phyloP scores from a whole-genome alignment of 306 rosid genomes.

The Sicyos baderoa region DNA sequence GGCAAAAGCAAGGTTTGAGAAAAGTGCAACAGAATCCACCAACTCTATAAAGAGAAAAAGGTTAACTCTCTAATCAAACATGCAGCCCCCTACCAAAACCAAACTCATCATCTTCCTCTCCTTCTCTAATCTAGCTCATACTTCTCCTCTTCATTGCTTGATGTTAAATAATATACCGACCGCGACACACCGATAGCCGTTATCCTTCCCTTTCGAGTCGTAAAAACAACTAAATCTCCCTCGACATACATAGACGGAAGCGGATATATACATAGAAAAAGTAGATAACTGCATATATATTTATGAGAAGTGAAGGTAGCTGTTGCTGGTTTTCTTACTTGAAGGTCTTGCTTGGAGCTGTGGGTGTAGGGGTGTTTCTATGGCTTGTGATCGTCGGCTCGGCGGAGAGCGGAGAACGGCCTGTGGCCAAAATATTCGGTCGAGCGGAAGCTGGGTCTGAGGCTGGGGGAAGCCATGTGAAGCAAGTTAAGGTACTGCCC shows the following conservation, averaged over 20 bases:
- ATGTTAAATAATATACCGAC: neutral
- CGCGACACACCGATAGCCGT: neutral
- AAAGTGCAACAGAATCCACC: slow-evolving; percentile 20
- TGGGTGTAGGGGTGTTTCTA: neutral
- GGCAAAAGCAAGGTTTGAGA: slow-evolving; percentile 10
- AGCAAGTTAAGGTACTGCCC: neutral
- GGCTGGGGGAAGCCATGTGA: neutral
- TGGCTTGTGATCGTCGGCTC: neutral
- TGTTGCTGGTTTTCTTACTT: neutral
- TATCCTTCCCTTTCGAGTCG: neutral
- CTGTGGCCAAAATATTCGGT: neutral
- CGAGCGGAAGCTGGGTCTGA: neutral
- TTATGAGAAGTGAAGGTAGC: slow-evolving; percentile 5
- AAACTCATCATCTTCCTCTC: neutral
- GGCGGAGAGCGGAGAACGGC: neutral
- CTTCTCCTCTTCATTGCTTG: slow-evolving; percentile 1
- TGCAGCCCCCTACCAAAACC: neutral
- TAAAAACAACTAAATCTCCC: neutral
- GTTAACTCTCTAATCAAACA: neutral
- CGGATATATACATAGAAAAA: neutral
- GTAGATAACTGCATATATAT: neutral
- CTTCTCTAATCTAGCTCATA: neutral
- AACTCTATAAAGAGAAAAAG: slow-evolving; percentile 16
- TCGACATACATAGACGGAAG: neutral
- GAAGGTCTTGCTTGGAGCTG: slow-evolving; percentile 8